Base-by-base conservation (phyloP, 768 basidiomycete species). In the Rhizopogon roseolus region DNA sequence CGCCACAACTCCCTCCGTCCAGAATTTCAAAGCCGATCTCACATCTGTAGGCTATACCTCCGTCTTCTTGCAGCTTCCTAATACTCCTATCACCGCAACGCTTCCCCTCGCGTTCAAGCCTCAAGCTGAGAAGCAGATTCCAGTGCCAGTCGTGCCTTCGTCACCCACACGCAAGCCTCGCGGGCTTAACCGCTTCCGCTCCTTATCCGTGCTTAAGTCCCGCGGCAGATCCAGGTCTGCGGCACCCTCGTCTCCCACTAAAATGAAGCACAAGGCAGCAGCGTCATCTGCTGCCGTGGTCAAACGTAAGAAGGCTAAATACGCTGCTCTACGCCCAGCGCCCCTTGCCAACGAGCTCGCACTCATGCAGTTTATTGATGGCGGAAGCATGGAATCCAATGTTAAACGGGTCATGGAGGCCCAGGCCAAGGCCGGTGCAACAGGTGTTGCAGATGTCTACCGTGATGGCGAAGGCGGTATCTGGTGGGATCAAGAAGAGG, bases 401-500 rank as follows among this genome's bases (percentile, higher is more conserved):
- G 73, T 79, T 42, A 74, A 76, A 54, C 78, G 80, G 10, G 64
- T 79, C 34, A 80, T 85, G 76, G 73, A 79, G 44, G 68, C 73
- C 5, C 81, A 82, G 48, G 84, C 84, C 16, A 78, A 74, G 61
- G 73, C 74, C 1, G 72, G 70, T 0, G 64, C 64, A 4, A 16
- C 36, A 22, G 57, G 60, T 40, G 79, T 81, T 11, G 75, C 72
- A 1, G 82, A 78, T 46, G 78, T 85, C 3, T 79, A 80, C 66
- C 75, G 82, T 16, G 86, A 89, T 52, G 82, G 69, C 0, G 72
- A 76, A 25, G 86, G 85, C 22, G 79, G 81, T 0, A 50, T 88
- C 13, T 90, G 87, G 85, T 77, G 79, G 74, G 88, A 90, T 59
- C 79, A 77, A 51, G 85, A 86, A 10, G 88, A 90, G 65, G 80